These are phyloP conservation scores for Trichomonas vaginalis DNA, from an alignment of 208 protist species.

Conservation along the genomic window DNA sequence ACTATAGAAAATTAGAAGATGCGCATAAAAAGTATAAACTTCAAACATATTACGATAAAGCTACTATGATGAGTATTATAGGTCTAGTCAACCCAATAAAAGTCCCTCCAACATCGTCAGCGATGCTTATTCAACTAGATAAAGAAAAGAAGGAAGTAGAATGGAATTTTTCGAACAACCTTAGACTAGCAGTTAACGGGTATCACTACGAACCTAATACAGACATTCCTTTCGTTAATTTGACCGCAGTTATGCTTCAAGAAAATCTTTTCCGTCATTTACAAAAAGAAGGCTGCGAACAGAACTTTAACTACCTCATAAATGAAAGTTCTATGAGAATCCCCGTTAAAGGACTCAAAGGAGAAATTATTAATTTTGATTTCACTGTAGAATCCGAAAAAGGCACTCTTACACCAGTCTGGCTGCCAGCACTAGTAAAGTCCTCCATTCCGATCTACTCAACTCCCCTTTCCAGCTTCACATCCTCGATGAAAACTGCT, in stretches of 20 bases:
- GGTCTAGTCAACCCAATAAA: neutral
- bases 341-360: neutral
- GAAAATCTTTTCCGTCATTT: neutral
- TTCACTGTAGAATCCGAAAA: neutral
- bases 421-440: neutral
- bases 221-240: neutral
- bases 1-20: neutral
- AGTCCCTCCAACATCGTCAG: neutral
- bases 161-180: neutral
- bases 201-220: neutral
- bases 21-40: neutral
- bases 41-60: neutral
- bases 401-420: neutral
- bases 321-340: neutral
- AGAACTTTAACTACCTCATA: neutral
- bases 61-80: neutral
- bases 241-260: neutral
- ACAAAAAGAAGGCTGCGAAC: neutral
- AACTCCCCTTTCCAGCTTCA: neutral
- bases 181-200: neutral
- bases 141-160: neutral
- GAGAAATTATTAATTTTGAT: neutral
- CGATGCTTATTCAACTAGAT: neutral
- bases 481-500: neutral
- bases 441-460: neutral